These are phyloP conservation scores for Alternaria angustiovoidea DNA, from an alignment of 2,329 filamentous ascomycete species.

Conservation along the genomic window DNA sequence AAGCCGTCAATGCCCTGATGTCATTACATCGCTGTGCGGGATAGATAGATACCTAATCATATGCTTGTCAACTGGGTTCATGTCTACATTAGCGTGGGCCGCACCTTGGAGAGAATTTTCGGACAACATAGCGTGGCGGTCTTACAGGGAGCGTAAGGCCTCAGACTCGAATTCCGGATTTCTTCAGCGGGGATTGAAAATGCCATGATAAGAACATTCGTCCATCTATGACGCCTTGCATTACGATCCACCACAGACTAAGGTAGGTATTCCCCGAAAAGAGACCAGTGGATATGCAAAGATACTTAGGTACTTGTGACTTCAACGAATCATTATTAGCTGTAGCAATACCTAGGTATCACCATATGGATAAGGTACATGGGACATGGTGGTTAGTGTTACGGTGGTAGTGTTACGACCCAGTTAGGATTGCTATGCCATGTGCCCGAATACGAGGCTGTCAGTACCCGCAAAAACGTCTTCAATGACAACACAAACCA, in stretches of 20 bases:
- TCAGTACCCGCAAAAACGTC: background rate
- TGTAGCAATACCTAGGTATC: background rate
- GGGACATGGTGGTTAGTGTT: background rate
- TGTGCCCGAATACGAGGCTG: background rate
- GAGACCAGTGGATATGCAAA: background rate
- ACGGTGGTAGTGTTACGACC: background rate
- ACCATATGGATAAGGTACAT: background rate
- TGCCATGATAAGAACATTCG: background rate
- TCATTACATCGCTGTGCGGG: background rate
- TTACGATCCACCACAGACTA: background rate
- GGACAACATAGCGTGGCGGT: background rate
- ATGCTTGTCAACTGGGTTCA: background rate
- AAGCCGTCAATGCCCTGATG: background rate
- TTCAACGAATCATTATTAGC: background rate
- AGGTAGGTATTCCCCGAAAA: background rate
- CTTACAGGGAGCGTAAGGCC: background rate
- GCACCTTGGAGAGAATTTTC: background rate
- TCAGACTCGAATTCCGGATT: background rate
- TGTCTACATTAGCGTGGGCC: background rate
- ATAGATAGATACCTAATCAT: background rate
- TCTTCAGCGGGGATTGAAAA: background rate
- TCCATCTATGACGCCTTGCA: conserved; percentile 2
- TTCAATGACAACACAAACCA: background rate
- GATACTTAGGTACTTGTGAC: background rate
- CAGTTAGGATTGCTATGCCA: background rate